phyloP scores from a whole-genome alignment of 495 filamentous ascomycete species.

The Tuber borchii region DNA sequence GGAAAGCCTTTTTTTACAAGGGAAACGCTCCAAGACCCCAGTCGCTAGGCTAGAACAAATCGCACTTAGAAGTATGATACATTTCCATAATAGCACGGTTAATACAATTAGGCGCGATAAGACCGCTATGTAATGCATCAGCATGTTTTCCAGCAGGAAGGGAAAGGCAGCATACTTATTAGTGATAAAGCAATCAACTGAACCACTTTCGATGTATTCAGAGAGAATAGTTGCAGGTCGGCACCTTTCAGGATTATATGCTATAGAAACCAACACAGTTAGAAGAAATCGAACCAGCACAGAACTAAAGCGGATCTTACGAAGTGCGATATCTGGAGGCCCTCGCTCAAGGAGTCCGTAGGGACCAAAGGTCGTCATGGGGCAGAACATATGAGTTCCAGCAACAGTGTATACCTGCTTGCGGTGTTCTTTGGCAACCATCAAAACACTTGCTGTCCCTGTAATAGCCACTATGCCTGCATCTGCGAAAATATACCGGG shows the following conservation, averaged over 20 bases:
- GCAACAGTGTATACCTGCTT: constrained; percentile 35
- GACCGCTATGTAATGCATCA: constrained; percentile 25
- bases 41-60: constrained; percentile 23
- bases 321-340: constrained; percentile 7
- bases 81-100: constrained; percentile 38
- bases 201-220: constrained; percentile 7
- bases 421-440: constrained; percentile 29
- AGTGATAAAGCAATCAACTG: constrained; percentile 36
- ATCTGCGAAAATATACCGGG: constrained; percentile 38
- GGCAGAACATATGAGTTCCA: constrained; percentile 37
- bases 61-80: constrained; percentile 40
- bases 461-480: constrained; percentile 32
- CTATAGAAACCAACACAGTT: background rate
- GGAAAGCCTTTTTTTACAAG: background rate
- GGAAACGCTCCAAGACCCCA: background rate
- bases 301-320: background rate
- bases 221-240: background rate
- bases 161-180: constrained; percentile 29
- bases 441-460: constrained; percentile 32
- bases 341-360: constrained; percentile 16
- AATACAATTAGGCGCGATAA: constrained; percentile 34
- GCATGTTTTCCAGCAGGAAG: background rate
- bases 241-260: background rate
- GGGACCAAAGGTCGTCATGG: constrained; percentile 29
- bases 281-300: background rate